Conservation (phyloP, 2,329 filamentous ascomycete genomes). For the Alternaria brassicicola region DNA sequence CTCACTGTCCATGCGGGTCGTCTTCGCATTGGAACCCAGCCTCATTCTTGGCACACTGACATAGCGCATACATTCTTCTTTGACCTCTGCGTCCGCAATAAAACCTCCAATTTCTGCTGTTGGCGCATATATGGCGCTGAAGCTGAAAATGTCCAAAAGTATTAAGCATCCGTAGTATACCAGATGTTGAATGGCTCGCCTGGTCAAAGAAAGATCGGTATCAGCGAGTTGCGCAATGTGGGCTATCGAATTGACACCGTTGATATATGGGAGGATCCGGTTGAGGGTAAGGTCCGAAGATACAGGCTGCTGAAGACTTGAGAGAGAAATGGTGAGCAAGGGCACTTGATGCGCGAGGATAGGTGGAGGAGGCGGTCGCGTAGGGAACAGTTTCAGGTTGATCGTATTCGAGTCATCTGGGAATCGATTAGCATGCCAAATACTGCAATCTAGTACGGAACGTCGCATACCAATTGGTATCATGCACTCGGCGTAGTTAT, state of each 20-base stretch:
- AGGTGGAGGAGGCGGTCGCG: constrained; percentile 74
- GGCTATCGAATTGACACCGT: constrained; percentile 88
- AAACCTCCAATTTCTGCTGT: constrained; percentile 81
- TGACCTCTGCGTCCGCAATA: constrained; percentile 73
- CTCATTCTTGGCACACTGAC: constrained; percentile 59
- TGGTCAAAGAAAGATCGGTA: constrained; percentile 83
- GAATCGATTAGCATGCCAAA: background rate
- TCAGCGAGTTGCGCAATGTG: constrained; percentile 85
- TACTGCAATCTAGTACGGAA: no score
- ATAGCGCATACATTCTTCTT: constrained; percentile 87
- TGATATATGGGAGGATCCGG: constrained; percentile 82
- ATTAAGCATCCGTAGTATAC: constrained; percentile 92
- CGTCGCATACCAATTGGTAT: constrained; percentile 79
- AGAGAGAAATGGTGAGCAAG: constrained; percentile 65
- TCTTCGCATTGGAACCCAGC: constrained; percentile 21
- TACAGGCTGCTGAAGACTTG: constrained; percentile 52
- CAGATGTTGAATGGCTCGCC: constrained; percentile 84
- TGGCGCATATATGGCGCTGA: constrained; percentile 86
- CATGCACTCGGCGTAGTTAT: constrained; percentile 98
- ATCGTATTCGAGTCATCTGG: constrained; percentile 90
- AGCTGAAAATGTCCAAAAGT: constrained; percentile 94
- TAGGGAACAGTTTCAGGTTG: constrained; percentile 94
- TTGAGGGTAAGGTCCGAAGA: constrained; percentile 76
- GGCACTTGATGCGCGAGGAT: constrained; percentile 92
- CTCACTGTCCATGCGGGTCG: constrained; percentile 25